phyloP scores from a whole-genome alignment of 106 monocot genomes.

The Xerophyta viscosa region DNA sequence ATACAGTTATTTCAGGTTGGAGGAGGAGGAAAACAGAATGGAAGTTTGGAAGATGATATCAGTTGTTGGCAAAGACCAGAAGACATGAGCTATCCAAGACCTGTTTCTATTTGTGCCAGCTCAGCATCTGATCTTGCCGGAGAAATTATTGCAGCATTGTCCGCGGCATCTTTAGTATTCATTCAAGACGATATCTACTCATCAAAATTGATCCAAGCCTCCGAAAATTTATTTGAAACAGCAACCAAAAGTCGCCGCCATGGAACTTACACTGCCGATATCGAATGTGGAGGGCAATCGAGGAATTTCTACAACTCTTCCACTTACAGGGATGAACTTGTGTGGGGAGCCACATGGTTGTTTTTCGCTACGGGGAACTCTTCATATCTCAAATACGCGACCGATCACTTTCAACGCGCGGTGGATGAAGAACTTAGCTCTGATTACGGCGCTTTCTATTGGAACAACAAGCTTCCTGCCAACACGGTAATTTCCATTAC shows the following conservation, averaged over 20 bases:
- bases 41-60: slow-evolving; percentile 3
- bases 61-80: slow-evolving; percentile 43
- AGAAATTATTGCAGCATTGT: slow-evolving; percentile 24
- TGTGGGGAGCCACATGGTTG: slow-evolving; percentile 38
- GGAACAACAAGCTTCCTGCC: slow-evolving; percentile 46
- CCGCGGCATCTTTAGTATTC: slow-evolving; percentile 33
- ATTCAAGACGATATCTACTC: slow-evolving; percentile 9
- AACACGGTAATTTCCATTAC: slow-evolving; percentile 17
- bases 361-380: slow-evolving; percentile 31
- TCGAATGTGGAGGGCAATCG: slow-evolving; percentile 17
- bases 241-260: not conserved
- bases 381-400: slow-evolving; percentile 14
- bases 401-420: slow-evolving; percentile 11
- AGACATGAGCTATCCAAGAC: slow-evolving; percentile 24
- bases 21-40: slow-evolving; percentile 5
- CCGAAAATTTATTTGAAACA: slow-evolving; percentile 11
- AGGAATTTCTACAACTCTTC: slow-evolving; percentile 24
- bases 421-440: not conserved
- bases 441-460: slow-evolving; percentile 22
- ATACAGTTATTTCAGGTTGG: slow-evolving; percentile 14
- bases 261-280: slow-evolving; percentile 12
- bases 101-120: slow-evolving; percentile 6
- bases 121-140: slow-evolving; percentile 28
- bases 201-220: slow-evolving; percentile 3
- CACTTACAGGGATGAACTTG: slow-evolving; percentile 23